Evolutionary conservation across 2,329 filamentous ascomycete species (phyloP).

Genomic region (Rhinocladiella similis): DNA sequence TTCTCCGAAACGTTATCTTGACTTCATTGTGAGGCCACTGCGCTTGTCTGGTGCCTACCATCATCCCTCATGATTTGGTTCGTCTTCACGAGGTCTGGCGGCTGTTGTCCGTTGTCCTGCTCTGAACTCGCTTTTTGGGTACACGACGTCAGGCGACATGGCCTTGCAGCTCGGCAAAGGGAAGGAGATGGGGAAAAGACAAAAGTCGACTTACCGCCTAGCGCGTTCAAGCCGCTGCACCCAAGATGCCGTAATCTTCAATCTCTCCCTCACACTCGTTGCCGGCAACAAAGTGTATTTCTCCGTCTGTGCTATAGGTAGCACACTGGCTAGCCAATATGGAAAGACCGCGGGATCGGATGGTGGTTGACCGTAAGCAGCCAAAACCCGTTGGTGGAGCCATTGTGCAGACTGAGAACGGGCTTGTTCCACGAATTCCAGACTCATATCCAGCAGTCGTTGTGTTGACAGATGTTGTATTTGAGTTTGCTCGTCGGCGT

Average conservation of each 20-base stretch:
- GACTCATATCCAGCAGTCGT: constrained; percentile 64
- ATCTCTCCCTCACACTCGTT: constrained; percentile 72
- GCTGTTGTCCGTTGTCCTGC: constrained; percentile 6
- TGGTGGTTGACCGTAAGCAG: constrained; percentile 75
- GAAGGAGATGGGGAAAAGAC: constrained; percentile 14
- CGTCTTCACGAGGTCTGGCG: constrained; percentile 9
- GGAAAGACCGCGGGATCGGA: constrained; percentile 75
- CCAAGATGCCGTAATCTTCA: constrained; percentile 83
- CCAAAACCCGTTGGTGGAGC: constrained; percentile 70
- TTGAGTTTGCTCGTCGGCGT: constrained; percentile 34
- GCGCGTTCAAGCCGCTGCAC: constrained; percentile 68
- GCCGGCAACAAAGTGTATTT: constrained; percentile 76
- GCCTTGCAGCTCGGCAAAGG: constrained; percentile 12
- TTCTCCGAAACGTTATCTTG: not conserved
- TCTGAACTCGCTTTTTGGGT: constrained; percentile 23
- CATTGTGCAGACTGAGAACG: constrained; percentile 68
- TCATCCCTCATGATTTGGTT: not conserved
- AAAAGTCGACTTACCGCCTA: constrained; percentile 61
- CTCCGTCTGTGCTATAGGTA: constrained; percentile 74
- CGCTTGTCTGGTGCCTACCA: too few species aligned
- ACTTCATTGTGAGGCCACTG: not conserved
- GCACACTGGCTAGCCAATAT: constrained; percentile 85
- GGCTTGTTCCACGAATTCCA: constrained; percentile 70
- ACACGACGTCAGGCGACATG: constrained; percentile 26
- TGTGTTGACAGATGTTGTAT: constrained; percentile 67